Percentiles rank a stretch among this genome's conserved stretches.
Evolutionary conservation across 306 rosid genomes (phyloP).

Genomic region (Quercus variabilis): DNA sequence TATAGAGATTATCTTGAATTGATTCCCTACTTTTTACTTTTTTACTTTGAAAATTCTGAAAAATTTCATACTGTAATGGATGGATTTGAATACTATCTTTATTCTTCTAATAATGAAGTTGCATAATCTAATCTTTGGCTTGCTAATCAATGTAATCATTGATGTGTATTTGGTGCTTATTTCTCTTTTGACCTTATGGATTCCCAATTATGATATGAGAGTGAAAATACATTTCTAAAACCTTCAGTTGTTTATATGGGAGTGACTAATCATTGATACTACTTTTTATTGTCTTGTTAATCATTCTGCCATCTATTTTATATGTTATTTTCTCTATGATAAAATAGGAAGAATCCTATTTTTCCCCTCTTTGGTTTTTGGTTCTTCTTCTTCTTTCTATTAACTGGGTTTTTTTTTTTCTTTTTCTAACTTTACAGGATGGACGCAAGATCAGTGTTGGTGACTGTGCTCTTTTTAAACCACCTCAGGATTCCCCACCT

Average conservation of each 20-base stretch:
- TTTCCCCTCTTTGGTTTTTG: too few relatives aligned
- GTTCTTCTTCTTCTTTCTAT: background rate
- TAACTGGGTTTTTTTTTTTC: background rate
- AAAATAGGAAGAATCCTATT: background rate
- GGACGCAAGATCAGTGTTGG: constrained; percentile 91
- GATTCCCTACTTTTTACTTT: too few relatives aligned
- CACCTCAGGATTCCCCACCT: constrained; percentile 84
- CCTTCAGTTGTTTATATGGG: background rate
- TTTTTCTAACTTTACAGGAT: constrained; percentile 42
- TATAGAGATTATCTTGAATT: background rate
- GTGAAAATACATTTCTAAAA: too few relatives aligned
- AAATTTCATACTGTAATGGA: too few relatives aligned
- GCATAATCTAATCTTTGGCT: too few relatives aligned
- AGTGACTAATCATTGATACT: background rate
- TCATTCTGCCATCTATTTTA: background rate
- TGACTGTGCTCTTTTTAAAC: constrained; percentile 95
- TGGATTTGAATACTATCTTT: too few relatives aligned
- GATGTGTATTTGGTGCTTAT: too few relatives aligned
- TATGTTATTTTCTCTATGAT: background rate
- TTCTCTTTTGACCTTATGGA: too few relatives aligned
- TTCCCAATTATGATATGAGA: too few relatives aligned
- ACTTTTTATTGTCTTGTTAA: background rate
- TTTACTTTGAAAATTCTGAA: too few relatives aligned
- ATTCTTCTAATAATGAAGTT: too few relatives aligned
- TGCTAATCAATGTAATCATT: too few relatives aligned